A percentile compares a stretch with the other conserved stretches of the same genome.
Conservation (phyloP, 2,329 filamentous ascomycete genomes). For the Aspergillus amoenus region DNA sequence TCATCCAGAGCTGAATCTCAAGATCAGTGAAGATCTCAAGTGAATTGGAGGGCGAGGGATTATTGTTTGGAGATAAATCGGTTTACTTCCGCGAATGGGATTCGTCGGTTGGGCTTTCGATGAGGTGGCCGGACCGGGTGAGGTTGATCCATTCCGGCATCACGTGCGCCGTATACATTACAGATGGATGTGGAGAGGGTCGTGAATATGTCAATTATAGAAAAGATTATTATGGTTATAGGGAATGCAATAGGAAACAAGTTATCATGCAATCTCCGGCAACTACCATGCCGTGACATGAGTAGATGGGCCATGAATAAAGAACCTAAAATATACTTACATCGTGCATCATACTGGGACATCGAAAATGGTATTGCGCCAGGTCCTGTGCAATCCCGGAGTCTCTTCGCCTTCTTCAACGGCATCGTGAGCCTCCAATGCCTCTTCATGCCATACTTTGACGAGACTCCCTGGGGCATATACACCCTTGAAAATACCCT, state of each 20-base stretch:
- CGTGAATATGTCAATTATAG: not conserved
- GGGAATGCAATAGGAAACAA: not conserved
- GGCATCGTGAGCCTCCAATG: conserved; percentile 65
- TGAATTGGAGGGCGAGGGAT: not conserved
- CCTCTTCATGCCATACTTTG: conserved; percentile 86
- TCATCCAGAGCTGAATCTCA: not conserved
- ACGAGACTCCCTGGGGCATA: conserved; percentile 89
- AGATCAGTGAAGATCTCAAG: conserved; percentile 23
- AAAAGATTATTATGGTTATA: not conserved
- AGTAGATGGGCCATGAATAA: not conserved
- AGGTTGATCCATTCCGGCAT: conserved; percentile 15
- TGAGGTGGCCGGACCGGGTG: conserved; percentile 25
- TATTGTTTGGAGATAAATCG: conserved; percentile 7
- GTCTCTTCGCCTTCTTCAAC: conserved; percentile 68
- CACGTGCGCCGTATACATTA: conserved; percentile 13
- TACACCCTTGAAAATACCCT: conserved; percentile 73
- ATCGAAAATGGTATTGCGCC: conserved; percentile 84
- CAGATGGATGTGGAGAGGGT: not conserved
- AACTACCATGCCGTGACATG: not conserved
- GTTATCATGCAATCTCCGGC: not conserved
- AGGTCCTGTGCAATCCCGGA: conserved; percentile 55
- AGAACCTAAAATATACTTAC: not conserved
- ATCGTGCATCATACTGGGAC: conserved; percentile 27
- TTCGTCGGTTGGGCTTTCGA: conserved; percentile 15
- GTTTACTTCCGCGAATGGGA: conserved; percentile 5